Evolutionary conservation across 2,329 filamentous ascomycete species (phyloP).

Genomic region (Dothideomycetes sp.): DNA sequence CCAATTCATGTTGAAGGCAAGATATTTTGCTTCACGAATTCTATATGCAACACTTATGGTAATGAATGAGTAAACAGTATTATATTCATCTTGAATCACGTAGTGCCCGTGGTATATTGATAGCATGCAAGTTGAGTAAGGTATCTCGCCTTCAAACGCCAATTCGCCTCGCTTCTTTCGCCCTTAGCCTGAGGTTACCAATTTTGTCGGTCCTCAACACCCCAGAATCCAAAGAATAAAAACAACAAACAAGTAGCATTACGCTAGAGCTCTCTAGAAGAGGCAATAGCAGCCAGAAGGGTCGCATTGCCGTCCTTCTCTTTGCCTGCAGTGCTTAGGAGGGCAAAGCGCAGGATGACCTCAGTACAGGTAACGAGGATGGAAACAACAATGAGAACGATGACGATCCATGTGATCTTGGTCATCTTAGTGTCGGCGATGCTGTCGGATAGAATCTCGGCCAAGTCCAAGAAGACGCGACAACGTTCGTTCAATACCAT

Average conservation of each 20-base stretch:
- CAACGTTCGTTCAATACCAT: conserved; percentile 96
- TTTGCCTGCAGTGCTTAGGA: conserved; percentile 36
- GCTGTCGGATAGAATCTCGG: conserved; percentile 85
- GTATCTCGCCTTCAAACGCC: background rate
- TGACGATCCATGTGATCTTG: conserved; percentile 94
- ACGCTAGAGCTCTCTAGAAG: conserved; percentile 6
- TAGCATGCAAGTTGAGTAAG: no score
- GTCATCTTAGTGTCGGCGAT: conserved; percentile 95
- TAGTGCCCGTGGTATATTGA: no score
- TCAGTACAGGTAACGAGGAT: conserved; percentile 87
- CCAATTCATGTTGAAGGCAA: no score
- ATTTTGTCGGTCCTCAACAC: no score
- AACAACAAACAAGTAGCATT: background rate
- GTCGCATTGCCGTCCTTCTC: conserved; percentile 5
- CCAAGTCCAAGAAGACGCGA: conserved; percentile 88
- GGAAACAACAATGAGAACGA: conserved; percentile 80
- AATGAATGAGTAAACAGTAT: no score
- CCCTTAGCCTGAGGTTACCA: no score
- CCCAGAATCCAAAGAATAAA: background rate
- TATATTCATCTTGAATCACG: no score
- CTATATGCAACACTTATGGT: no score
- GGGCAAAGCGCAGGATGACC: conserved; percentile 74
- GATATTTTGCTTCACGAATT: no score
- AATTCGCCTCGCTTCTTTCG: background rate
- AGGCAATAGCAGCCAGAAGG: background rate